A percentile compares a stretch with the other conserved stretches of the same genome.
Conservation (phyloP, 352 stramenopile genomes). For the Globisporangium emineosum region DNA sequence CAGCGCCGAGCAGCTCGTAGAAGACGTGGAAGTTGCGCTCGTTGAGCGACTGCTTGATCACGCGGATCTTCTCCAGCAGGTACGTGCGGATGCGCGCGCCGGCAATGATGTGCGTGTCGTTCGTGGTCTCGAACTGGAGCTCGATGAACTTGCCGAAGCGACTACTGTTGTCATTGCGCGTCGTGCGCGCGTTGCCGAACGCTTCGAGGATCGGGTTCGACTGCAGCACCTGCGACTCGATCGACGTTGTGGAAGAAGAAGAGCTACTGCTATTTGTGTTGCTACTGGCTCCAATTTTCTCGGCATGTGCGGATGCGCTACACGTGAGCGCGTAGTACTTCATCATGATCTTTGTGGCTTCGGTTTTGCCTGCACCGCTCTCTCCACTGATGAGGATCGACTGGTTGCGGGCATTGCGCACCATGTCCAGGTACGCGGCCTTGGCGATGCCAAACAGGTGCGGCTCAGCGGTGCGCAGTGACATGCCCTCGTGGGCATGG, state of each 20-base stretch:
- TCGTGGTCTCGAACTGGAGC: conserved; percentile 54
- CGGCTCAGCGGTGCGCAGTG: conserved; percentile 20
- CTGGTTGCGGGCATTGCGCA: conserved; percentile 64
- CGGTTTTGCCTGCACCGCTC: conserved; percentile 84
- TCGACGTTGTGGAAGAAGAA: conserved; percentile 26
- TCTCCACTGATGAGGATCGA: conserved; percentile 87
- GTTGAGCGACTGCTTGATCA: conserved; percentile 71
- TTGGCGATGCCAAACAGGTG: conserved; percentile 80
- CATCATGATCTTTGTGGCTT: conserved; percentile 91
- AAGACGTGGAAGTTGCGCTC: conserved; percentile 90
- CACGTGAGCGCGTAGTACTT: conserved; percentile 83
- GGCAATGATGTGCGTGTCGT: conserved; percentile 32
- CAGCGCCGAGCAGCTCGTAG: conserved; percentile 72
- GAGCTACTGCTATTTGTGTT: background rate
- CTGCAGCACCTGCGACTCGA: conserved; percentile 87
- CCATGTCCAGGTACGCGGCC: conserved; percentile 69
- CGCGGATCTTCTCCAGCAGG: conserved; percentile 93
- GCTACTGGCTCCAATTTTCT: background rate
- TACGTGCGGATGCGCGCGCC: conserved; percentile 89
- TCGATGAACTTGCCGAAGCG: conserved; percentile 92
- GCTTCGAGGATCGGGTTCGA: conserved; percentile 90
- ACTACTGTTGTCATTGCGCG: conserved; percentile 88
- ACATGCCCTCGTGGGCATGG: conserved; percentile 38
- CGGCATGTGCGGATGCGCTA: conserved; percentile 25
- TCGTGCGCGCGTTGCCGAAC: conserved; percentile 87